Base-by-base conservation (phyloP, 306 rosid species). In the Dalbergia oliveri region DNA sequence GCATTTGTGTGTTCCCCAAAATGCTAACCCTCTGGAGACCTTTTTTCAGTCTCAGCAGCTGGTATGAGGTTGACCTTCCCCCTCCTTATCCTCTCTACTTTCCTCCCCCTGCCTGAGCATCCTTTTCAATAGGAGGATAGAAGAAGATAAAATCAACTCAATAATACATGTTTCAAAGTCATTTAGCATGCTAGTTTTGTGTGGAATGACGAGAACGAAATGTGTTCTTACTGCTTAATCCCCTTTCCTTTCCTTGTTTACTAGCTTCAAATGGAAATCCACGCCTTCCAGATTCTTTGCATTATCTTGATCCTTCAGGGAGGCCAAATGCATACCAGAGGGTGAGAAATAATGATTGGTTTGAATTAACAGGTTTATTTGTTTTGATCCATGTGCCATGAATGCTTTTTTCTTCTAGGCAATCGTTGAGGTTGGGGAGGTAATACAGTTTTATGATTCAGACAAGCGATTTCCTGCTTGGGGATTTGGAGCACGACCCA, bases 261-360 rank as follows among this genome's bases (percentile, higher is more conserved):
- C 86, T 89, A 93, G 97, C 97, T 82, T 93, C 97, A 60, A 93
- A 93, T 84, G 97, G 97, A 77, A 93, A 93, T 84, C 89, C 94
- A 5, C 97, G 94, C 69, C 90, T 93, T 72, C 97, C 94, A 33
- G 94, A 89, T 89, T 90, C 96, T 80, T 89, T 93, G 90, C 97
- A 93, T 93, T 93, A 88, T 84, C 86, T 90, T 73, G 97, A 93
- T 82, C 92, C 91, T 85, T 79, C 92, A 39, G 95, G 97, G 62
- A 86, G 95, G 69, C 93, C 83, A 74, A 92, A 92, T 85, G 90
- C 95, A 72, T 92, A 92, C 85, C 97, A 92, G 84, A 88, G 84
- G 84, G 97, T 92, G 75, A 90, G 92, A 83, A 87, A 77, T 70
- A 59, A 33, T 66, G 56, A 66, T 81, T 79, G 63, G 67, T 18